Evolutionary conservation across 2,329 filamentous ascomycete genomes (phyloP).

Genomic region (Pseudopyricularia javanii): DNA sequence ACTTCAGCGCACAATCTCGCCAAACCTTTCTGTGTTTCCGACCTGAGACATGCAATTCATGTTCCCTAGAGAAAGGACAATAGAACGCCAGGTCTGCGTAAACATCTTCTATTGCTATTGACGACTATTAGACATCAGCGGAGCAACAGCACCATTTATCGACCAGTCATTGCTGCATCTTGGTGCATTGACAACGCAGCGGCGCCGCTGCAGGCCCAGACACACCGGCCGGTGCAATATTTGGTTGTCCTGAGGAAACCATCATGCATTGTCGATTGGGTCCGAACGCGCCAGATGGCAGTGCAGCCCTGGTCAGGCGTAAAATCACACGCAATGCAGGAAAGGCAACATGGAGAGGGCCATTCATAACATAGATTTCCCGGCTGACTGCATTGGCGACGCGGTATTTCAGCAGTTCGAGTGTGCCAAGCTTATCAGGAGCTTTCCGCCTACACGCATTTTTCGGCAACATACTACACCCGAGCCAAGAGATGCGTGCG

Average conservation of each 20-base stretch:
- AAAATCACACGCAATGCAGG: background rate
- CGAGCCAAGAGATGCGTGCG: background rate
- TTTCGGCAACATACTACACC: background rate
- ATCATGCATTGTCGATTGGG: conserved; percentile 20
- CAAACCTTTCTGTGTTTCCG: background rate
- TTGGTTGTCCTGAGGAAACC: conserved; percentile 6
- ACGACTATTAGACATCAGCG: background rate
- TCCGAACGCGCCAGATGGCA: conserved; percentile 33
- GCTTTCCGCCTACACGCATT: background rate
- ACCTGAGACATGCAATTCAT: background rate
- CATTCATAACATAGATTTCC: background rate
- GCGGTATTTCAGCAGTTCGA: background rate
- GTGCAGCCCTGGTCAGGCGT: conserved; percentile 24
- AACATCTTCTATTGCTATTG: background rate
- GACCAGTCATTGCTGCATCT: conserved; percentile 14
- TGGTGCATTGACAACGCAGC: conserved; percentile 15
- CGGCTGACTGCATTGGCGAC: background rate
- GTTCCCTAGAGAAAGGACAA: background rate
- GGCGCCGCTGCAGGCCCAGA: background rate
- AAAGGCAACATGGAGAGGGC: background rate
- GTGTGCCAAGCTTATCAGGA: background rate
- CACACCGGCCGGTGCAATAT: background rate
- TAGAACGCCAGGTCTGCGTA: background rate
- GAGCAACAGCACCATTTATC: background rate
- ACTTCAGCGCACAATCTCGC: background rate